A percentile compares a stretch with the other conserved stretches of the same genome.
Evolutionary conservation across 208 protist species (phyloP).

Genomic region (Leishmania aethiopica): DNA sequence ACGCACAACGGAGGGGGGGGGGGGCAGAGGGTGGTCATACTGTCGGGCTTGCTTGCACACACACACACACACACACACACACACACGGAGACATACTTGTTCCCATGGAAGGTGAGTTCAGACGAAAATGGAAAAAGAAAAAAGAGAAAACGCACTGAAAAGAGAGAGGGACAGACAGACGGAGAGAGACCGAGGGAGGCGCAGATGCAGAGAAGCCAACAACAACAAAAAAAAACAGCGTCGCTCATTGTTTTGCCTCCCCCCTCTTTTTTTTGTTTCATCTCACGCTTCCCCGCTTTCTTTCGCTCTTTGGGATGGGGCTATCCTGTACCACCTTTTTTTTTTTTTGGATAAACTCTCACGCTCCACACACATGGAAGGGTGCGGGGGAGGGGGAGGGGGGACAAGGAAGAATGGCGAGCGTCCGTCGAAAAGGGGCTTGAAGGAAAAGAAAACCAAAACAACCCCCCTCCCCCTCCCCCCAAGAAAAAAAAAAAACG

Average conservation of each 20-base stretch:
- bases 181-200: too few relatives aligned
- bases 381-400: too few relatives aligned
- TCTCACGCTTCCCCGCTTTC: not conserved
- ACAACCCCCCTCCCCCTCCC: too few relatives aligned
- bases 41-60: not conserved
- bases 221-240: not conserved
- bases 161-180: not conserved
- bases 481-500: not conserved
- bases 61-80: not conserved
- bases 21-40: not conserved
- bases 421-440: not conserved
- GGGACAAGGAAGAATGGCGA: not conserved
- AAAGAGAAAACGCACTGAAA: not conserved
- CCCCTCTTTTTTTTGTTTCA: too few relatives aligned
- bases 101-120: not conserved
- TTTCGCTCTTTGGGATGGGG: not conserved
- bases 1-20: not conserved
- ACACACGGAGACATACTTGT: too few relatives aligned
- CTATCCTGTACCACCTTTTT: not conserved
- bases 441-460: not conserved
- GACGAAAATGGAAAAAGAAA: not conserved
- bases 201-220: not conserved
- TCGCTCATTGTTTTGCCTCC: not conserved
- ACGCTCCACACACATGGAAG: not conserved
- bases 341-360: not conserved